phyloP scores from a whole-genome alignment of 2,329 filamentous ascomycete genomes.

The Tolypocladium ovalisporum region DNA sequence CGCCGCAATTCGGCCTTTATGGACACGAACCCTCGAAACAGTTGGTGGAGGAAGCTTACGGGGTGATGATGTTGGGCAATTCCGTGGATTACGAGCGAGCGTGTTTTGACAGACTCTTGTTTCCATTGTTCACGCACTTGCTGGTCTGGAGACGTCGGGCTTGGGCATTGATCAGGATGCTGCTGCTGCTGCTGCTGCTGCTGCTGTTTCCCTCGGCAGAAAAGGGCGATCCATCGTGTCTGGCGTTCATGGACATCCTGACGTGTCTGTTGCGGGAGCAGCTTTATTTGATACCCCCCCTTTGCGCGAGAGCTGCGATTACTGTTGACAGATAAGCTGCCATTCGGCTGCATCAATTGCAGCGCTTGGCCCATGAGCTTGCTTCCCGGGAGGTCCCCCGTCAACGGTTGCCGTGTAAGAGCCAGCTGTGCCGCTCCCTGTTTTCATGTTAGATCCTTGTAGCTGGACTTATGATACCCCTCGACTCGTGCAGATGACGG shows the following conservation, averaged over 20 bases:
- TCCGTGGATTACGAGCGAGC: conserved; percentile 6
- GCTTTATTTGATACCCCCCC: background rate
- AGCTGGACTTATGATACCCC: background rate
- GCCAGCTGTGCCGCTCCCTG: background rate
- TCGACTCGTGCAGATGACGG: background rate
- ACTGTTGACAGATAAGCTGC: background rate
- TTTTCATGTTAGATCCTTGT: background rate
- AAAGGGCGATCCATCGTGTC: background rate
- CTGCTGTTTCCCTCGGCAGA: background rate
- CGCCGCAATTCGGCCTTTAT: conserved; percentile 29
- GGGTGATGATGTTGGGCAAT: conserved; percentile 14
- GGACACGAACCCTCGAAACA: conserved; percentile 39
- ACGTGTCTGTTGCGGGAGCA: background rate
- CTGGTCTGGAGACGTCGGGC: background rate
- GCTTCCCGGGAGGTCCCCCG: background rate
- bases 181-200: no score
- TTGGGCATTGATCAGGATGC: background rate
- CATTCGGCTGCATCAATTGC: background rate
- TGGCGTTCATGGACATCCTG: background rate
- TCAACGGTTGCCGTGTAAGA: background rate
- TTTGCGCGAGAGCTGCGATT: background rate
- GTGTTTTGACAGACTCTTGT: conserved; percentile 4
- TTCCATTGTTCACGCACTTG: background rate
- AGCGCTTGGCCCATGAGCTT: background rate
- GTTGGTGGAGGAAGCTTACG: conserved; percentile 50